Evolutionary conservation across 495 filamentous ascomycete genomes (phyloP).

Genomic region (Aspergillus nidulans): DNA sequence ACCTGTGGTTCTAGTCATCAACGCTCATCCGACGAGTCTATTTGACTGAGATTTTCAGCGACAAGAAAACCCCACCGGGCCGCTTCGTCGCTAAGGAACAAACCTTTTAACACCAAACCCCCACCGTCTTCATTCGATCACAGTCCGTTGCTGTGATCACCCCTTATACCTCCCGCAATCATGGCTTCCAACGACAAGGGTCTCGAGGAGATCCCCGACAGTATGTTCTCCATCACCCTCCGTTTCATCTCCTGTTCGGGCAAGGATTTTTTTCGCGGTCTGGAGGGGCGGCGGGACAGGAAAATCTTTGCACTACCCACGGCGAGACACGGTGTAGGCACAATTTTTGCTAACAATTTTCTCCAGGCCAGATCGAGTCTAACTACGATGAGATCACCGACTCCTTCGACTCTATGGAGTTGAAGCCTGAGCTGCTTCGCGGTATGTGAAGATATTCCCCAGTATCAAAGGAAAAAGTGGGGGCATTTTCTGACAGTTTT

Average conservation of each 20-base stretch:
- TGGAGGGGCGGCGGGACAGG: slow-evolving; percentile 1
- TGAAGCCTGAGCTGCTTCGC: slow-evolving; percentile 94
- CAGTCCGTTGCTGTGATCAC: slow-evolving; percentile 71
- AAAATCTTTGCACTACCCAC: slow-evolving; percentile 7
- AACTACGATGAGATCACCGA: slow-evolving; percentile 99
- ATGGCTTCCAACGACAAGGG: slow-evolving; percentile 93
- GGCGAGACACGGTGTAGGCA: neutral
- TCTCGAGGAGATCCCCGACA: slow-evolving; percentile 91
- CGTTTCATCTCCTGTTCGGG: slow-evolving; percentile 11
- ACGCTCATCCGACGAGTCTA: slow-evolving; percentile 3
- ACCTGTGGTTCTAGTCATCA: slow-evolving; percentile 40
- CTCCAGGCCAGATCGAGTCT: slow-evolving; percentile 92
- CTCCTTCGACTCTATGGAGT: slow-evolving; percentile 96
- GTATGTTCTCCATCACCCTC: slow-evolving; percentile 47
- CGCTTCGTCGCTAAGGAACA: slow-evolving; percentile 34
- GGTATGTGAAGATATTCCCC: slow-evolving; percentile 53
- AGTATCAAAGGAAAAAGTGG: slow-evolving; percentile 16
- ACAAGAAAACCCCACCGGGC: slow-evolving; percentile 23
- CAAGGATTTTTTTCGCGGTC: slow-evolving; percentile 18
- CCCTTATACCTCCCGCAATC: slow-evolving; percentile 64
- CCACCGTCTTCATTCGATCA: slow-evolving; percentile 49
- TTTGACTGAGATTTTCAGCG: slow-evolving; percentile 36
- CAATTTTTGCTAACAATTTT: slow-evolving; percentile 20
- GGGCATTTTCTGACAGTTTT: slow-evolving; percentile 26
- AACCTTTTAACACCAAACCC: slow-evolving; percentile 29